phyloP scores from a whole-genome alignment of 306 rosid species.

The Nissolia schottii region DNA sequence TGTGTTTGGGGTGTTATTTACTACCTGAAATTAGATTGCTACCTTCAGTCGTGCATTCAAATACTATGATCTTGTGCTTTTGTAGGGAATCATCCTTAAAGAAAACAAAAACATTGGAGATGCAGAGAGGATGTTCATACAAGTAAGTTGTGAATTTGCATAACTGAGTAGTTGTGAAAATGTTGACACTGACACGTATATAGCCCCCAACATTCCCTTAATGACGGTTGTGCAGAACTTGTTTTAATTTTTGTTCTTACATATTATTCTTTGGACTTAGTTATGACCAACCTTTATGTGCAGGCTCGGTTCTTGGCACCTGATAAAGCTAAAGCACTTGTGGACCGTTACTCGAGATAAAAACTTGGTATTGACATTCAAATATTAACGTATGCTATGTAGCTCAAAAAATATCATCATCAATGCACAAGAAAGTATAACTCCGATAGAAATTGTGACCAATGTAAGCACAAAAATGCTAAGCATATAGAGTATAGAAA shows the following conservation, averaged over 20 bases:
- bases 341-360: constrained; percentile 62
- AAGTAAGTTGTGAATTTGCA: constrained; percentile 48
- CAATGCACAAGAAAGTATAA: not conserved
- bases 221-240: not conserved
- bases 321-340: constrained; percentile 77
- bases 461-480: not conserved
- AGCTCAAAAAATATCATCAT: not conserved
- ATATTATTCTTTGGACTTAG: not conserved
- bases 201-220: not conserved
- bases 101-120: constrained; percentile 80
- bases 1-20: no score
- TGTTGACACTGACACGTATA: not conserved
- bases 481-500: not conserved
- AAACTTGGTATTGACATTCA: not conserved
- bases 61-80: constrained; percentile 7
- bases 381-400: not conserved
- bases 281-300: not conserved
- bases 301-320: constrained; percentile 96
- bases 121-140: constrained; percentile 96
- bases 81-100: constrained; percentile 83
- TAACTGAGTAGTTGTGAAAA: not conserved
- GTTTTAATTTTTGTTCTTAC: not conserved
- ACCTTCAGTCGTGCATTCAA: not conserved
- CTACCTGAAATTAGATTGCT: not conserved
- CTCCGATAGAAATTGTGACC: not conserved